Conservation (phyloP, 768 basidiomycete species). For the Macrolepiota dolichaula region DNA sequence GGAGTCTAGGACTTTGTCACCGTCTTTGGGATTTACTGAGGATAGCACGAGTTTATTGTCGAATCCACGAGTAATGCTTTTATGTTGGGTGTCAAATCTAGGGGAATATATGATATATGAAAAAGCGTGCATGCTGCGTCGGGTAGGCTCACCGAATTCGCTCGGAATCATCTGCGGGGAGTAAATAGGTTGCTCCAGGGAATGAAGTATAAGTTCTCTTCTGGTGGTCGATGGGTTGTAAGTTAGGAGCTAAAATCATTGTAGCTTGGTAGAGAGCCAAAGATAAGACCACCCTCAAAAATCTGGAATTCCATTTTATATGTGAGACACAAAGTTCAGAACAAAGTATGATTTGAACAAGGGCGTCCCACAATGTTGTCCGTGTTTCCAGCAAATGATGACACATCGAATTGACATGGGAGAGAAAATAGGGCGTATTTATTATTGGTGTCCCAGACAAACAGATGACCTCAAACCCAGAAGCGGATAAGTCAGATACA, state of each 20-base stretch:
- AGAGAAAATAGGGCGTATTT: background rate
- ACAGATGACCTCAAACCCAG: slow-evolving; percentile 5
- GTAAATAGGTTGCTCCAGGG: slow-evolving; percentile 2
- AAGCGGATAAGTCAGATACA: background rate
- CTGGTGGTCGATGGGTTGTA: background rate
- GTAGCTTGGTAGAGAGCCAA: background rate
- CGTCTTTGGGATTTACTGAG: slow-evolving; percentile 1
- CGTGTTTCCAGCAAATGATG: background rate
- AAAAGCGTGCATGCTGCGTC: background rate
- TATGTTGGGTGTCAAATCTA: slow-evolving; percentile 13
- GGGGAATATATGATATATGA: background rate
- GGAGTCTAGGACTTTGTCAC: slow-evolving; percentile 12
- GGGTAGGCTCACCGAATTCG: background rate
- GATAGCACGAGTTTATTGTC: slow-evolving; percentile 8
- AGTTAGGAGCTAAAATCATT: background rate
- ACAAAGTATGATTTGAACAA: background rate
- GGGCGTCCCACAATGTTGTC: too few relatives aligned
- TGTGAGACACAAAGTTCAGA: background rate
- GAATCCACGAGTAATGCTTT: slow-evolving; percentile 10
- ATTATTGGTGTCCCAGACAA: background rate
- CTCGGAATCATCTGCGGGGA: background rate
- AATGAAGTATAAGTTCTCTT: background rate
- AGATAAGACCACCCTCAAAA: background rate
- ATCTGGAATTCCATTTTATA: background rate
- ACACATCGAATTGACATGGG: background rate